phyloP scores from a whole-genome alignment of 2,329 filamentous ascomycete genomes.

The Epicoccum nigrum region DNA sequence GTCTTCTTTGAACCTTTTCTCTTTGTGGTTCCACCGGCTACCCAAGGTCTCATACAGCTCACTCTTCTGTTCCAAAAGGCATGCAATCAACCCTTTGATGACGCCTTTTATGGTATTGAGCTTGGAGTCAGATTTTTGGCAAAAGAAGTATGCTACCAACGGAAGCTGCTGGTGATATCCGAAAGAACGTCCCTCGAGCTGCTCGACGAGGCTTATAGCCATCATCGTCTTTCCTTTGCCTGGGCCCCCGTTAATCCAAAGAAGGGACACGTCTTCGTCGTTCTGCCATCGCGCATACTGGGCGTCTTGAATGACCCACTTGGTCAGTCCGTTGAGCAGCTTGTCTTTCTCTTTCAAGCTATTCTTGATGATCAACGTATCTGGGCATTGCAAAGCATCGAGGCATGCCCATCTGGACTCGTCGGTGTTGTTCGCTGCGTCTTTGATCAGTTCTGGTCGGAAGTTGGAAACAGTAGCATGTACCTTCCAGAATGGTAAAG shows the following conservation, averaged over 20 bases:
- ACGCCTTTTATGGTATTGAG: slow-evolving; percentile 1
- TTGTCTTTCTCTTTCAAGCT: slow-evolving; percentile 4
- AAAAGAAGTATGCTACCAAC: slow-evolving; percentile 5
- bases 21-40: background rate
- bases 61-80: background rate
- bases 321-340: background rate
- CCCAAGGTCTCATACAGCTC: background rate
- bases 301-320: background rate
- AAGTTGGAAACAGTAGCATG: too few species aligned
- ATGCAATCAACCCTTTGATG: slow-evolving; percentile 2
- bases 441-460: too few species aligned
- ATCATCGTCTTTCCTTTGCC: slow-evolving; percentile 8
- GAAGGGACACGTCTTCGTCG: slow-evolving; percentile 1
- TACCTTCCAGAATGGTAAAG: too few species aligned
- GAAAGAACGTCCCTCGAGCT: background rate
- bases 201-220: slow-evolving; percentile 2
- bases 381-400: background rate
- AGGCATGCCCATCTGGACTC: background rate
- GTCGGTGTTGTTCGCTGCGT: too few species aligned
- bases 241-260: slow-evolving; percentile 1
- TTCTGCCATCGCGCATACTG: slow-evolving; percentile 1
- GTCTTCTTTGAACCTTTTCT: slow-evolving; percentile 27
- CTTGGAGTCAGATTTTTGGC: slow-evolving; percentile 3
- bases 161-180: background rate
- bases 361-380: background rate